Base-by-base conservation (phyloP, 306 rosid genomes). In the Lathyrus aphaca region DNA sequence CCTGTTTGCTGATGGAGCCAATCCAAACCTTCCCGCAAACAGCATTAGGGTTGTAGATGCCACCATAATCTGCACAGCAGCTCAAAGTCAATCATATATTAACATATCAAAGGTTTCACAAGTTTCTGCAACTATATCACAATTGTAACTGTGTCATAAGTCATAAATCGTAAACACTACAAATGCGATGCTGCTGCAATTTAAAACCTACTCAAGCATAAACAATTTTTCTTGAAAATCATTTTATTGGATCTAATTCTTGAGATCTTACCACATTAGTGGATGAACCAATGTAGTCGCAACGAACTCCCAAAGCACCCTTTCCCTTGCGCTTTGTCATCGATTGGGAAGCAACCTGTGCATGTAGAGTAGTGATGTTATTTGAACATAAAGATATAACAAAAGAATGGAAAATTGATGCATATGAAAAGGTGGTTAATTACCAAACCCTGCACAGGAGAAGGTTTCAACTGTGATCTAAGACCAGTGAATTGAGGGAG, bases 1-100 rank as follows among this genome's bases (percentile, higher is more conserved):
- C 82, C 96, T 78, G 85, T 91, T 95, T 6, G 99, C 97, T 2
- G 97, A 91, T 2, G 99, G 99, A 12, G 99, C 99, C 81, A 95
- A 76, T 42, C 97, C 97, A 37, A 91, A 95, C 74, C 99, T 80
- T 51, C 99, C 99, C 4, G 99, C 97, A 83, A 94, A 94, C 58
- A 94, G 62, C 99, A 94, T 94, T 75, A 95, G 68, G 80, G 27
- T 95, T 55, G 99, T 95, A 8, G 92, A 80, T 1, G 86, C 68
- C 77, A 95, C 92, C 78, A 95, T 89, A 50, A 95, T 91, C 99
- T 91, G 87, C 58, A 15, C 54, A 53, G 2, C 71, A 35, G 14
- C 5, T 23, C 49, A 66, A 55, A 55, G 0, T n/a, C 42, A 67
- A 58, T 53, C 61, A 14, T 43, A 48, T 8, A 37, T 38, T 4